These are phyloP conservation scores for Solidago caesia DNA, from an alignment of 129 eudicot genomes.

Conservation along the genomic window DNA sequence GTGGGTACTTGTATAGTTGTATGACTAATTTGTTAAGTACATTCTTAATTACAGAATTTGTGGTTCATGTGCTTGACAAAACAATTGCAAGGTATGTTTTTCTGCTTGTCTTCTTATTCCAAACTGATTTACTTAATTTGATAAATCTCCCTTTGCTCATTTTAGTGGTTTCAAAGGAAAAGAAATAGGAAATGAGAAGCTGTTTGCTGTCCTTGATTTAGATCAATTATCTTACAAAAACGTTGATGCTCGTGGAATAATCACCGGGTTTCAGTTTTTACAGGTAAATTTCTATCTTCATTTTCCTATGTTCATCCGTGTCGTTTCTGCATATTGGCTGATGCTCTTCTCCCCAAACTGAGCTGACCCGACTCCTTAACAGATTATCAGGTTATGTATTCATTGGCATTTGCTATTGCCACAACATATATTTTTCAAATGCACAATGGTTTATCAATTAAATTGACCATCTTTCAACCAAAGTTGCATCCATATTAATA, in stretches of 20 bases:
- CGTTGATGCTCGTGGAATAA: slow-evolving; percentile 65
- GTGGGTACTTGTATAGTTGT: neutral
- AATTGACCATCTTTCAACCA: neutral
- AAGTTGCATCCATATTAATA: neutral
- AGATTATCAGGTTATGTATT: neutral
- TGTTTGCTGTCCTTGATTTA: slow-evolving; percentile 59
- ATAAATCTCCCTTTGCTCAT: slow-evolving; percentile 28
- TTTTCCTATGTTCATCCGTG: neutral
- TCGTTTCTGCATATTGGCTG: neutral
- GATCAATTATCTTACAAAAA: slow-evolving; percentile 52
- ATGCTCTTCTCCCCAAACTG: neutral
- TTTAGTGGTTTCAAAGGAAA: slow-evolving; percentile 59
- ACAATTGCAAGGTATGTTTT: slow-evolving; percentile 54
- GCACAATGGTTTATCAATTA: neutral
- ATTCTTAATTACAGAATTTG: slow-evolving; percentile 58
- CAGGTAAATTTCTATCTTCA: slow-evolving; percentile 45
- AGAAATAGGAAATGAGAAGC: slow-evolving; percentile 72
- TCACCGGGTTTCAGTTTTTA: slow-evolving; percentile 76
- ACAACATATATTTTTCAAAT: neutral
- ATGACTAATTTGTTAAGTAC: neutral
- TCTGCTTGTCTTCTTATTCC: neutral
- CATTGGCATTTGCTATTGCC: neutral
- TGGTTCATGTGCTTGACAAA: slow-evolving; percentile 75
- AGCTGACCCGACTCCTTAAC: neutral
- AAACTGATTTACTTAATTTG: neutral